Conservation (phyloP, 768 basidiomycete genomes). For the Mycena belliarum region DNA sequence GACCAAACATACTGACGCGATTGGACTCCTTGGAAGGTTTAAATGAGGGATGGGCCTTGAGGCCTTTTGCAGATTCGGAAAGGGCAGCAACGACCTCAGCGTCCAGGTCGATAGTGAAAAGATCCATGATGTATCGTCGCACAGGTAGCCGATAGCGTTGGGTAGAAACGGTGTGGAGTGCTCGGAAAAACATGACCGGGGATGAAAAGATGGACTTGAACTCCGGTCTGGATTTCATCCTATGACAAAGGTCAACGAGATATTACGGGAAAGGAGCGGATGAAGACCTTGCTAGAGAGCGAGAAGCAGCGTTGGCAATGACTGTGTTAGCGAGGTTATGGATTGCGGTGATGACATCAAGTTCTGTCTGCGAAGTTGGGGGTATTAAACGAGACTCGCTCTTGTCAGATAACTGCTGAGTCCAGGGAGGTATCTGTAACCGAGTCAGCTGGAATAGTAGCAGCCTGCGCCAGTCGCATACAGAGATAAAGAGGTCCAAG, state of each 20-base stretch:
- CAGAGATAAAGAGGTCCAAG: slow-evolving; percentile 76
- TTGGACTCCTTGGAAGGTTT: slow-evolving; percentile 45
- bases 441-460: not conserved
- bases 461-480: slow-evolving; percentile 38
- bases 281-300: slow-evolving; percentile 78
- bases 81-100: slow-evolving; percentile 58
- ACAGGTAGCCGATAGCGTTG: slow-evolving; percentile 92
- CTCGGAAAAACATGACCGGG: slow-evolving; percentile 78
- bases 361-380: slow-evolving; percentile 68
- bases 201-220: slow-evolving; percentile 79
- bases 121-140: slow-evolving; percentile 87
- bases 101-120: slow-evolving; percentile 85
- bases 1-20: slow-evolving; percentile 65
- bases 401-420: slow-evolving; percentile 36
- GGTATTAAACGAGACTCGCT: slow-evolving; percentile 56
- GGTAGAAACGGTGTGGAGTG: slow-evolving; percentile 83
- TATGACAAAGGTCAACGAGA: slow-evolving; percentile 28
- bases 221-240: slow-evolving; percentile 78
- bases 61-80: slow-evolving; percentile 47
- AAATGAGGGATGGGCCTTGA: slow-evolving; percentile 49
- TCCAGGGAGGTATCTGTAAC: slow-evolving; percentile 72
- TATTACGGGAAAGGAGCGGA: not conserved
- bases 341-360: slow-evolving; percentile 85
- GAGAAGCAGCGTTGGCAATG: slow-evolving; percentile 91
- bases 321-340: slow-evolving; percentile 95